Conservation (phyloP, 768 basidiomycete species). For the Pisolithus albus region DNA sequence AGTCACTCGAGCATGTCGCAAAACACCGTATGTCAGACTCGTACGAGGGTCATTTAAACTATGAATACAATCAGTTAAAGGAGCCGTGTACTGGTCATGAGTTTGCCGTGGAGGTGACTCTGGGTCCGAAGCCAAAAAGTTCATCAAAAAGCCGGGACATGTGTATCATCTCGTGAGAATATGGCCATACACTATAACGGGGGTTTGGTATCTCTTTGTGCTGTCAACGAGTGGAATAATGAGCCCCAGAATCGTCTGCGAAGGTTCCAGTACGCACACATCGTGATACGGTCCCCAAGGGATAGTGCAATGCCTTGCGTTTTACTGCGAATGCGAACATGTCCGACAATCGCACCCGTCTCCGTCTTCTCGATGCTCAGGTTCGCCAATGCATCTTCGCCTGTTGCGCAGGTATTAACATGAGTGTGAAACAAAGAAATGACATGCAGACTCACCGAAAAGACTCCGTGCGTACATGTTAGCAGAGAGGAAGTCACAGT, state of each 20-base stretch:
- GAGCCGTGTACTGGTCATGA: no score
- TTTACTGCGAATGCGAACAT: constrained; percentile 94
- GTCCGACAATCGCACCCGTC: constrained; percentile 75
- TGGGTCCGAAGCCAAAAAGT: no score
- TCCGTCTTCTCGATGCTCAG: constrained; percentile 86
- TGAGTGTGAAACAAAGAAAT: background rate
- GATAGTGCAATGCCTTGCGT: constrained; percentile 96
- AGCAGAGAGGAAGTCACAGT: constrained; percentile 94
- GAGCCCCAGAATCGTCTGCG: background rate
- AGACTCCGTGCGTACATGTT: constrained; percentile 94
- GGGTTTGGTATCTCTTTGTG: constrained; percentile 39
- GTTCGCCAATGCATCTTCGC: constrained; percentile 95
- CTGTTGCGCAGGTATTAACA: constrained; percentile 30
- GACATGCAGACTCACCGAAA: constrained; percentile 59
- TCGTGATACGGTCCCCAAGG: constrained; percentile 82
- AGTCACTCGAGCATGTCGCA: no score
- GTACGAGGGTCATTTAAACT: no score
- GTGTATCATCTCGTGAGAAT: no score
- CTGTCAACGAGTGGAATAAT: constrained; percentile 12
- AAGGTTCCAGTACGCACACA: constrained; percentile 32
- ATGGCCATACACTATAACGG: constrained; percentile 9
- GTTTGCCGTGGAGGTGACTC: no score
- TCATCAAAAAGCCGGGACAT: no score
- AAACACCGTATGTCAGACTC: no score
- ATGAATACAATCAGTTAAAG: no score